These are phyloP conservation scores for Salix dunnii DNA, from an alignment of 345 rosid species.

Conservation along the genomic window DNA sequence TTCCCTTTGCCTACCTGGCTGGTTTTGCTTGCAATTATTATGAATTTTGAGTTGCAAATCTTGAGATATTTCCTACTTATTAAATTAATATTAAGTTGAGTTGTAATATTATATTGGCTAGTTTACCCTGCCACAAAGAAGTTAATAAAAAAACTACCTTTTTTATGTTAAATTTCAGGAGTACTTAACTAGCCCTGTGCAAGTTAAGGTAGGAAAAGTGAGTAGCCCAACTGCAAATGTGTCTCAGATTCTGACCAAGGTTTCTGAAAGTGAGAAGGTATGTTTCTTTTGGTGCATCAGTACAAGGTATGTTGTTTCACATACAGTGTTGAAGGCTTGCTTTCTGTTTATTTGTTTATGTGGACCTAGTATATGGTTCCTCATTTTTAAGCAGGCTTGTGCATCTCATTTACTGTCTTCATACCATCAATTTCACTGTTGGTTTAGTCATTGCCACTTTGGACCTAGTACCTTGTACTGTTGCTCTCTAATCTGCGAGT, in stretches of 20 bases:
- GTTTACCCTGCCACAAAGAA: neutral
- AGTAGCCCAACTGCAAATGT: constrained; percentile 44
- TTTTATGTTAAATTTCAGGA: constrained; percentile 29
- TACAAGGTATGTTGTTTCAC: neutral
- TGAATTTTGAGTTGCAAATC: neutral
- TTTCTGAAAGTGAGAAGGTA: constrained; percentile 44
- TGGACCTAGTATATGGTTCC: neutral
- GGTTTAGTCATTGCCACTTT: neutral
- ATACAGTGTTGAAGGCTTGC: neutral
- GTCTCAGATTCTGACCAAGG: constrained; percentile 26
- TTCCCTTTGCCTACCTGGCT: neutral
- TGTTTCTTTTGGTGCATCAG: neutral
- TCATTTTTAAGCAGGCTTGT: neutral
- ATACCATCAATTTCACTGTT: neutral
- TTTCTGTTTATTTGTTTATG: neutral
- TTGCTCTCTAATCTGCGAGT: neutral
- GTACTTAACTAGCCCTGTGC: constrained; percentile 34
- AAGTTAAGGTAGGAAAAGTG: constrained; percentile 42
- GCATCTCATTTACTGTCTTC: neutral
- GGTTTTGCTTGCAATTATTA: neutral
- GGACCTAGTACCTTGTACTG: neutral
- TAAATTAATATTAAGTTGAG: neutral
- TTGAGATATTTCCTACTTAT: neutral
- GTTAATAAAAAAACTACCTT: neutral
- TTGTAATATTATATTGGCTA: neutral